Base-by-base conservation (phyloP, 345 rosid species). In the Cardamine occulta region DNA sequence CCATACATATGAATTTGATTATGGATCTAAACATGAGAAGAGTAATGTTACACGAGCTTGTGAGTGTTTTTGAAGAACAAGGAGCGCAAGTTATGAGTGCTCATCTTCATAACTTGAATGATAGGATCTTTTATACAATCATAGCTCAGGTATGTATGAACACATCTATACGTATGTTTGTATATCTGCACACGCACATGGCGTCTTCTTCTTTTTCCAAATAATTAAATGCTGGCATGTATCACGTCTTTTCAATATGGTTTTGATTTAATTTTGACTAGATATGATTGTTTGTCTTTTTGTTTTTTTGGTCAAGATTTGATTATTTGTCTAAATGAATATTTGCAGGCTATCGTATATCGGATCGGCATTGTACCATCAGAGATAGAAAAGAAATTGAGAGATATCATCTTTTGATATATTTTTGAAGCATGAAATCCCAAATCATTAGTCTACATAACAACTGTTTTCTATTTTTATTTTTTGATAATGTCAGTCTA, bases 61-160 rank as follows among this genome's bases (percentile, higher is more conserved):
- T 78, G 4, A 72, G 56, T 28, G 40, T 65, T 78, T 73, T 78
- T 29, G 69, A 40, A 67, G 77, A 78, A 40, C 77, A 66, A 78
- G 81, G 81, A 51, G 81, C 81, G 32, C 68, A 66, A 65, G 57
- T 72, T 39, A 67, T 78, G 77, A 72, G 34, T 66, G 58, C 54
- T 17, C 23, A 44, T 67, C 56, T 72, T 67, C 63, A 66, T 8
- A 78, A 31, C 68, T 32, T 78, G 29, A 73, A 61, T 24, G 63
- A 59, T 18, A 78, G 8, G 57, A 66, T 26, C 42, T 5, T 4
- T 52, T 73, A 64, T 18, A 72, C 81, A n/a, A 23, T 62, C 42
- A 40, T 34, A 19, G 74, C 74, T 7, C 63, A 69, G 62, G 69
- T 75, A 64, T 8, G 39, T 21, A 29, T 24, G 4, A 5, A 29